Evolutionary conservation across 2,329 filamentous ascomycete species (phyloP), one percentile per base, ranked within the genome.

Genomic region (Epichloe elymi): DNA sequence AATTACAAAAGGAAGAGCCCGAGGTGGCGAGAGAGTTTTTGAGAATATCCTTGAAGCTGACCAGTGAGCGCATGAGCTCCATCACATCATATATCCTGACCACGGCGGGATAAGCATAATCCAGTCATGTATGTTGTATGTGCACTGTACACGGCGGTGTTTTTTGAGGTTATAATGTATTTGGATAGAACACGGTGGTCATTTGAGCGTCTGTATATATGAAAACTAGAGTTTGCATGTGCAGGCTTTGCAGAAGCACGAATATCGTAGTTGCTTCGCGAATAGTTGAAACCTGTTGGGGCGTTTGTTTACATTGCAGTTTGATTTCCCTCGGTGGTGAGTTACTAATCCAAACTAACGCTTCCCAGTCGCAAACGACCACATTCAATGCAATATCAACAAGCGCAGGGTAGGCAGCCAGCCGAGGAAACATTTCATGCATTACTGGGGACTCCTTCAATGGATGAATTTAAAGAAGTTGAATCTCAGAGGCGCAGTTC

Each of bases 31-130:
- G 80, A 60, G 93, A 98, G 69, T 63, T 98, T 61, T 67, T 98
- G 64, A 83, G 82, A 60, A 82, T 97, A 48, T 86, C 86, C n/a
- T 67, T 98, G 63, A 96, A 95, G 73, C 68, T 98, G 65, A 97
- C 91, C 41, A 94, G 85, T 51, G 93, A 98, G 75, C 77, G 93
- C 58, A 95, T 97, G 88, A 74, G 70, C 55, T 76, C 79, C 5
- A 82, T 85, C 59, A 85, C 80, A 6, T 73, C 71, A 45, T 75
- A 76, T 51, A 74, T 74, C 30, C 54, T 76, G 58, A 74, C 73
- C 10, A 73, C 72, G 61, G 74, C 73, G 42, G 72, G 71, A 38
- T 76, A 58, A 55, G 55, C 48, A 33, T 19, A 23, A 15, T 46
- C 36, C 46, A 26, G 33, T 15, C 37, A 8, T 49, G 48, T 47